Evolutionary conservation across 208 protist species (phyloP), one percentile per base, ranked within the genome.

Genomic region (Trypanosoma cruzi): DNA sequence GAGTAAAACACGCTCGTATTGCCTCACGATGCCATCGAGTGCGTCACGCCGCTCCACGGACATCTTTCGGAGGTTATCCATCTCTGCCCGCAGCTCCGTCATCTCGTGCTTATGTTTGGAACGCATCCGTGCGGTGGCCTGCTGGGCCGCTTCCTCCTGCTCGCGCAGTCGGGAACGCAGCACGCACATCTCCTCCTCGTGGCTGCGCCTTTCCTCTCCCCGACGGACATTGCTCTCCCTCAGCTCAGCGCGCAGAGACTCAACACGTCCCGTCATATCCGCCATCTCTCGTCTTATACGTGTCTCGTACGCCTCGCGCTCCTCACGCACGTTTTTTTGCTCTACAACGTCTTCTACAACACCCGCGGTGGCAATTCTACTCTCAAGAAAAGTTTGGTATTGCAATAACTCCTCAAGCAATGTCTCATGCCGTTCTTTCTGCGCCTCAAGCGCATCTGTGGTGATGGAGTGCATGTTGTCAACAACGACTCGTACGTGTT

Each of bases 1-100:
- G 1, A 68, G 59, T 1, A 89, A 62, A 40, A 81, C 70, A 13
- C 53, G 70, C 20, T 77, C 29, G 61, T 85, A 85, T 40, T 78
- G 75, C n/a, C 14, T 7, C 20, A 68, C 46, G 46, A 50, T 50
- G 20, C 46, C 46, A n/a, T 62, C 40, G 2, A 52, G 54, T 8
- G 10, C 54, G 11, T 6, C 28, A 31, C 11, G 29, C 14, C 34
- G 22, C 34, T 48, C 36, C 57, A 32, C 32, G 14, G 32, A 34
- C 34, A 20, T 32, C 5, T 16, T 44, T 5, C 34, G 34, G 20
- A 62, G n/a, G 18, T n/a, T 32, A 11, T 62, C 57, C 10, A 48
- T 48, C 31, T 40, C 18, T 20, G 18, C 24, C 28, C 24, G 57
- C 57, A 62, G 57, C 32, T 28, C 28, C 53, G 22, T 13, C 1